Percentiles rank a stretch among this genome's conserved stretches.
phyloP scores from a whole-genome alignment of 805 yeast species.

The Candida tammaniensis region DNA sequence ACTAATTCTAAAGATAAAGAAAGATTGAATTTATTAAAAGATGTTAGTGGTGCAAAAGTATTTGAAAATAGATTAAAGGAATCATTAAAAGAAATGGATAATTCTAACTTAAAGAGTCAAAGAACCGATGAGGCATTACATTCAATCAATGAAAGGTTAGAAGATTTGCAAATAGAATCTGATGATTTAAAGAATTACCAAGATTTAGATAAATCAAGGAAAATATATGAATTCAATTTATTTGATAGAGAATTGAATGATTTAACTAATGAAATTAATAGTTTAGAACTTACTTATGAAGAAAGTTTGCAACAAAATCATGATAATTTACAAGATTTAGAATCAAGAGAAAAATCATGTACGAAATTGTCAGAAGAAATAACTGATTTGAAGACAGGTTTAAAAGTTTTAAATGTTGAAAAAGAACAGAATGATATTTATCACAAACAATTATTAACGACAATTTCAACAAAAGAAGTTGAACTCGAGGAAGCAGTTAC shows the following conservation, averaged over 20 bases:
- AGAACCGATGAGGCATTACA: constrained; percentile 72
- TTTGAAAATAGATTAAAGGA: constrained; percentile 81
- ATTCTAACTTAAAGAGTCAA: constrained; percentile 64
- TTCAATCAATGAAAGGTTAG: constrained; percentile 67
- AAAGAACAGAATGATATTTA: constrained; percentile 51
- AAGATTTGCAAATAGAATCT: constrained; percentile 79
- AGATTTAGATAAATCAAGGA: constrained; percentile 60
- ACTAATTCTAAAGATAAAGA: constrained; percentile 89
- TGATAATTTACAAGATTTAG: constrained; percentile 52
- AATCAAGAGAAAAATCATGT: constrained; percentile 56
- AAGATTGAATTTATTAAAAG: constrained; percentile 74
- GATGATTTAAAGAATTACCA: constrained; percentile 72
- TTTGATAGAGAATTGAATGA: constrained; percentile 73
- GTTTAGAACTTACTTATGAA: constrained; percentile 56
- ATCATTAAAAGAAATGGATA: constrained; percentile 74
- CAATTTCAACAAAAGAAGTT: constrained; percentile 49
- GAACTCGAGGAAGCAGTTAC: constrained; percentile 41
- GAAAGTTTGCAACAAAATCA: constrained; percentile 51
- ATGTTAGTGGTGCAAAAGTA: constrained; percentile 92
- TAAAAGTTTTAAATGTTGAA: constrained; percentile 57
- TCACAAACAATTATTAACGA: constrained; percentile 45
- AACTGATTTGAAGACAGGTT: constrained; percentile 43
- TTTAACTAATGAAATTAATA: constrained; percentile 57
- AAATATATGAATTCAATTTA: constrained; percentile 69
- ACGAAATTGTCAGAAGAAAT: constrained; percentile 45